phyloP scores from a whole-genome alignment of 2,329 filamentous ascomycete genomes.

The Metarhizium rileyi region DNA sequence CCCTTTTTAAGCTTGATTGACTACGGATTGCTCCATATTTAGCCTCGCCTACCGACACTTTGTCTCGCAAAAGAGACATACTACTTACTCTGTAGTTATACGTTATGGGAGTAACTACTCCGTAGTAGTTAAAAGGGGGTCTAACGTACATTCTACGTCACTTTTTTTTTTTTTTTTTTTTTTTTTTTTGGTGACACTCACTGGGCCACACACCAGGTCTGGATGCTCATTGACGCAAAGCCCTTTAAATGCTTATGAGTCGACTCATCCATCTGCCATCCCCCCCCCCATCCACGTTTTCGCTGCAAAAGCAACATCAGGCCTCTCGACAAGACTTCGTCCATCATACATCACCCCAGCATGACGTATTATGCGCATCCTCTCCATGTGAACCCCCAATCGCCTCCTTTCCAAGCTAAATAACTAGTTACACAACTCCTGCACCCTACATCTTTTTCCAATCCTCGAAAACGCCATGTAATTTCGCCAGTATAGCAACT shows the following conservation, averaged over 20 bases:
- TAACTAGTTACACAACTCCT: background rate
- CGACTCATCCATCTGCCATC: too few species aligned
- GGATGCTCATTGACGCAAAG: background rate
- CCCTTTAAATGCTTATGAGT: too few species aligned
- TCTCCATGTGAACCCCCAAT: background rate
- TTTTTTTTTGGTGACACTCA: background rate
- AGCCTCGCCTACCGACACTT: background rate
- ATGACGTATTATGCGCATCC: background rate
- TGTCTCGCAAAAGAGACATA: too few species aligned
- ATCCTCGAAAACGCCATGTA: background rate
- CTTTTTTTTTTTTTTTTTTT: too few species aligned
- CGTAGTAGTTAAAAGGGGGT: too few species aligned
- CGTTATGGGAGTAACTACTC: too few species aligned
- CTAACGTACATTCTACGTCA: too few species aligned
- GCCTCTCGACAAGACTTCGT: too few species aligned
- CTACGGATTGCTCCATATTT: background rate
- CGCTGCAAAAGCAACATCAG: too few species aligned
- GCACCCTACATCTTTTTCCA: background rate
- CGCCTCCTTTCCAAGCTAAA: background rate
- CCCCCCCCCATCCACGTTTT: too few species aligned
- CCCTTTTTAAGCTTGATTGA: too few species aligned
- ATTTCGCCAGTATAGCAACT: constrained; percentile 1
- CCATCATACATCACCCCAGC: background rate
- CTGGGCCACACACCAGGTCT: background rate
- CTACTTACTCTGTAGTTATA: too few species aligned